Evolutionary conservation across 2,329 filamentous ascomycete species (phyloP).

Genomic region (Fusarium humuli): DNA sequence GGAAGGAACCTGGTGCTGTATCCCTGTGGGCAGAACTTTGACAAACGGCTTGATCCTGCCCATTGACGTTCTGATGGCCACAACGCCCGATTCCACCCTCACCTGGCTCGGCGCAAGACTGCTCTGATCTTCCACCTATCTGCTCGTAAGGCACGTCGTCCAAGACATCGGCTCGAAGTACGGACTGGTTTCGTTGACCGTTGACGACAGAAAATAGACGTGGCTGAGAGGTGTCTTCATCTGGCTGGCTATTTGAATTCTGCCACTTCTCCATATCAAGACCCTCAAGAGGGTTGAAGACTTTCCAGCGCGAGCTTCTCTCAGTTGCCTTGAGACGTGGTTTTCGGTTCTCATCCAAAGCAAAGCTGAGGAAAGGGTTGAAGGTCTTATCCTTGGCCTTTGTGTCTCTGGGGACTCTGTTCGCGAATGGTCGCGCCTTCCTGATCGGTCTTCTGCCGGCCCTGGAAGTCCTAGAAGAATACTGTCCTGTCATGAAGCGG

Average conservation of each 20-base stretch:
- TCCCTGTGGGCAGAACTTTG: constrained; percentile 33
- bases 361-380: constrained; percentile 38
- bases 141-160: constrained; percentile 19
- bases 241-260: background rate
- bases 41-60: constrained; percentile 26
- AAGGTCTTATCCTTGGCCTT: constrained; percentile 5
- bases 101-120: constrained; percentile 33
- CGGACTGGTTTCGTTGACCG: background rate
- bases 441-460: background rate
- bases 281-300: constrained; percentile 31
- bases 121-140: background rate
- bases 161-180: constrained; percentile 31
- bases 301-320: constrained; percentile 36
- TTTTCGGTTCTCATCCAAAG: background rate
- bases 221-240: background rate
- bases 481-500: background rate
- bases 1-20: constrained; percentile 27
- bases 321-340: background rate
- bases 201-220: constrained; percentile 26
- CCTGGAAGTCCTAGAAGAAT: background rate
- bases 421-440: background rate
- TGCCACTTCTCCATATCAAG: constrained; percentile 41
- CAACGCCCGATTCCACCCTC: constrained; percentile 28
- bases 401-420: constrained; percentile 3
- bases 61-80: background rate